Percentiles rank a stretch among this genome's conserved stretches.
These are phyloP conservation scores for Ceratocystiopsis brevicomis DNA, from an alignment of 2,329 filamentous ascomycete genomes.

Conservation along the genomic window DNA sequence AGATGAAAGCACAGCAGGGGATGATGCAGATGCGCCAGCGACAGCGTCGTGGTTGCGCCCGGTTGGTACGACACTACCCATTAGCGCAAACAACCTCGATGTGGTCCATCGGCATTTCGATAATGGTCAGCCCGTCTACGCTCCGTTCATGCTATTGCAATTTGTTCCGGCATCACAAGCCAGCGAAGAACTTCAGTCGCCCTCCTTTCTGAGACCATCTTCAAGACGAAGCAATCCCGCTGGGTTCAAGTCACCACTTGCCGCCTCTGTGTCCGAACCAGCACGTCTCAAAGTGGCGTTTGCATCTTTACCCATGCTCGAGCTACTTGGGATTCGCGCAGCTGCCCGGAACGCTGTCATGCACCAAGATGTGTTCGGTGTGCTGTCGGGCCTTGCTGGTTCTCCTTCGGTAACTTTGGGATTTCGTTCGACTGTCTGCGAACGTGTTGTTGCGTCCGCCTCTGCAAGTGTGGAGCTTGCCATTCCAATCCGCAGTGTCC, in stretches of 20 bases:
- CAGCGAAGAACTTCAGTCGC: background rate
- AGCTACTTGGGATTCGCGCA: conserved; percentile 25
- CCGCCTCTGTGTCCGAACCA: too few species aligned
- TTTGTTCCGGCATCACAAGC: conserved; percentile 6
- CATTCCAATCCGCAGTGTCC: conserved; percentile 3
- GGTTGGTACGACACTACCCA: too few species aligned
- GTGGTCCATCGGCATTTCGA: background rate
- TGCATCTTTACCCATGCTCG: conserved; percentile 20
- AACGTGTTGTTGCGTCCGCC: conserved; percentile 15
- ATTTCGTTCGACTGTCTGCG: conserved; percentile 25
- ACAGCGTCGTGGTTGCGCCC: too few species aligned
- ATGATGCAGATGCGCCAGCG: too few species aligned
- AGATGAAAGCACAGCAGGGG: too few species aligned
- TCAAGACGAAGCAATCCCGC: too few species aligned
- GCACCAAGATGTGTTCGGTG: conserved; percentile 33
- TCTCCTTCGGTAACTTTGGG: conserved; percentile 23
- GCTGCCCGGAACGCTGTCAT: conserved; percentile 18
- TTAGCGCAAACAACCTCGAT: too few species aligned
- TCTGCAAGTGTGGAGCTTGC: conserved; percentile 7
- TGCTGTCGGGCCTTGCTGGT: conserved; percentile 29
- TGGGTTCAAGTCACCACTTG: too few species aligned
- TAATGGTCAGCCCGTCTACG: conserved; percentile 9
- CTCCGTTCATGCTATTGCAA: conserved; percentile 15
- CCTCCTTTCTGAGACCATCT: too few species aligned
- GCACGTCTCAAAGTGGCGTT: conserved; percentile 23